Base-by-base conservation (phyloP, 2,329 filamentous ascomycete genomes). In the Apiospora aurea region DNA sequence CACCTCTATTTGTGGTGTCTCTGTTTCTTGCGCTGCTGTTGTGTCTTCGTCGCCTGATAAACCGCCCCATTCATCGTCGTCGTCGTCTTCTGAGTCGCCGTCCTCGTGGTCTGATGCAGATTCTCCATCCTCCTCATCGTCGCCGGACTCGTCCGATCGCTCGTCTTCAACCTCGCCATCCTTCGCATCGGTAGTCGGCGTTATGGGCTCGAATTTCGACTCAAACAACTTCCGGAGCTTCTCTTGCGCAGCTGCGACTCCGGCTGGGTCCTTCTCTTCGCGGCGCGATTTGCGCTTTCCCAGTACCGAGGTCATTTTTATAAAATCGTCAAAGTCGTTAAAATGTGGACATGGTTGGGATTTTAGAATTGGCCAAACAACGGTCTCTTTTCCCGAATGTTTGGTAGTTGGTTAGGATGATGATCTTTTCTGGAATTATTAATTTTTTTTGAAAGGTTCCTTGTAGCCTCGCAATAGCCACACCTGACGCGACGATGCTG, bases 211-310 rank as follows among this genome's bases (percentile, higher is more conserved):
- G 84, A 98, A 98, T 79, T 93, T 91, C 41, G 94, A 90, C 83
- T 98, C 96, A 79, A 98, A 98, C 80, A 96, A 93, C 76, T 90
- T 90, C 72, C 91, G 91, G 78, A 99, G 94, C 72, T 95, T 88
- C 71, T 92, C 94, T 76, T 94, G 90, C 16, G 93, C 87, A 72
- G 91, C 87, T 75, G 89, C 85, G 53, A 83, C 80, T 1, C 80
- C 82, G 34, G 80, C 70, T 2, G 78, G 78, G 7, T 74, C 69
- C 34, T 38, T 53, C 10, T 38, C 41, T 29, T 76, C 29, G 16
- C 75, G 43, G 67, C 79, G 78, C 71, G 81, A 78, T 75, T 88
- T 89, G 73, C 87, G 84, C 77, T 89, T 89, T 51, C 87, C 85
- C 29, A 87, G 79, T n/a, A 81, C 71, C 11, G 57, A 64, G 21